Conservation (phyloP, 805 yeast genomes). For the Candida coquimbonensis region DNA sequence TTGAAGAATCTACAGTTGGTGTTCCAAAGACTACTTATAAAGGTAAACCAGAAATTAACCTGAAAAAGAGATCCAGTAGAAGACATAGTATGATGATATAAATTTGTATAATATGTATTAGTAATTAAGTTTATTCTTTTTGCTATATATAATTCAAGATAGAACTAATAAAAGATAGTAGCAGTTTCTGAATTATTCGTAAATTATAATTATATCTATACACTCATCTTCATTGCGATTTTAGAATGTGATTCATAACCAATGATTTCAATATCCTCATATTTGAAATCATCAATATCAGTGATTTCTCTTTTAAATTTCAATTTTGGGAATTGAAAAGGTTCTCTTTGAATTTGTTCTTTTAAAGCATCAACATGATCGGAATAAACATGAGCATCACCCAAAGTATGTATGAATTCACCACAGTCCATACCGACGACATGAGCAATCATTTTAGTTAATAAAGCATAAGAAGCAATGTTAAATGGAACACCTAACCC, state of each 20-base stretch:
- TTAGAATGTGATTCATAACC: conserved; percentile 77
- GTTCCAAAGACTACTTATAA: conserved; percentile 23
- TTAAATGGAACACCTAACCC: conserved; percentile 99
- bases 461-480: conserved; percentile 90
- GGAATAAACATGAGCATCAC: conserved; percentile 92
- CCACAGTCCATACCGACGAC: conserved; percentile 95
- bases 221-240: conserved; percentile 97
- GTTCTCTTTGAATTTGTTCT: conserved; percentile 69
- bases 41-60: conserved; percentile 16
- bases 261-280: conserved; percentile 77
- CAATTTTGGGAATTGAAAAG: conserved; percentile 76
- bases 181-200: too few species aligned
- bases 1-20: conserved; percentile 23
- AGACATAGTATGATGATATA: conserved; percentile 21
- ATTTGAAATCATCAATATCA: conserved; percentile 79
- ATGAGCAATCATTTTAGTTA: conserved; percentile 92
- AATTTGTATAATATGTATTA: neutral
- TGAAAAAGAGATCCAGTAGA: conserved; percentile 14
- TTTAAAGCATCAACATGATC: conserved; percentile 91
- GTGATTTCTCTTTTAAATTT: conserved; percentile 58
- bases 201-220: conserved; percentile 32
- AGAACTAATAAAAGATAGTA: too few species aligned
- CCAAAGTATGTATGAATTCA: conserved; percentile 90
- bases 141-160: too few species aligned
- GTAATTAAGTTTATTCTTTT: neutral